phyloP scores from a whole-genome alignment of 306 rosid species.

The Prunus mira region DNA sequence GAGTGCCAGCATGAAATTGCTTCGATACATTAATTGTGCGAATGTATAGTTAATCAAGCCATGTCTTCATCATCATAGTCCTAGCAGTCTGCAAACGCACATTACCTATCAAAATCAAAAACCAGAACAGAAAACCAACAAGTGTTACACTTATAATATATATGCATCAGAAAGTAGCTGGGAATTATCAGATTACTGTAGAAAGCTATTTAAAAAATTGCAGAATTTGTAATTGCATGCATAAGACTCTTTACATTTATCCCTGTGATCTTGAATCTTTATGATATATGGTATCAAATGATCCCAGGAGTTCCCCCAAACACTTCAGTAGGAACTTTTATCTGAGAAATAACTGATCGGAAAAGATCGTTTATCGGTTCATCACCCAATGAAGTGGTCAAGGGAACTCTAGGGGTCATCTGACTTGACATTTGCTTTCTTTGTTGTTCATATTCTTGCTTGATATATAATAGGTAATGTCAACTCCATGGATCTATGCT shows the following conservation, averaged over 20 bases:
- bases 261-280: too few relatives aligned
- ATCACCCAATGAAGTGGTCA: slow-evolving; percentile 26
- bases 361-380: not conserved
- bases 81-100: not conserved
- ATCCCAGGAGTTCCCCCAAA: slow-evolving; percentile 49
- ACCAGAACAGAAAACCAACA: not conserved
- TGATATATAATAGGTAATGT: not conserved
- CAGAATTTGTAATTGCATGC: not conserved
- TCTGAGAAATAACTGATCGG: not conserved
- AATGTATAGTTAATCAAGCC: not conserved
- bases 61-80: not conserved
- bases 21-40: too few relatives aligned
- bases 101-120: not conserved
- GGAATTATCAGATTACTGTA: not conserved
- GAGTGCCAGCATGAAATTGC: not conserved
- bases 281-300: slow-evolving; percentile 10
- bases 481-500: not conserved
- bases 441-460: not conserved
- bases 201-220: not conserved
- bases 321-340: slow-evolving; percentile 34
- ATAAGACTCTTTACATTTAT: not conserved
- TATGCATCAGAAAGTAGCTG: not conserved
- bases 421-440: slow-evolving; percentile 13
- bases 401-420: slow-evolving; percentile 32
- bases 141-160: not conserved